A percentile compares a stretch with the other conserved stretches of the same genome.
Evolutionary conservation across 2,329 filamentous ascomycete genomes (phyloP).

Genomic region (Colletotrichum cordylinicola): DNA sequence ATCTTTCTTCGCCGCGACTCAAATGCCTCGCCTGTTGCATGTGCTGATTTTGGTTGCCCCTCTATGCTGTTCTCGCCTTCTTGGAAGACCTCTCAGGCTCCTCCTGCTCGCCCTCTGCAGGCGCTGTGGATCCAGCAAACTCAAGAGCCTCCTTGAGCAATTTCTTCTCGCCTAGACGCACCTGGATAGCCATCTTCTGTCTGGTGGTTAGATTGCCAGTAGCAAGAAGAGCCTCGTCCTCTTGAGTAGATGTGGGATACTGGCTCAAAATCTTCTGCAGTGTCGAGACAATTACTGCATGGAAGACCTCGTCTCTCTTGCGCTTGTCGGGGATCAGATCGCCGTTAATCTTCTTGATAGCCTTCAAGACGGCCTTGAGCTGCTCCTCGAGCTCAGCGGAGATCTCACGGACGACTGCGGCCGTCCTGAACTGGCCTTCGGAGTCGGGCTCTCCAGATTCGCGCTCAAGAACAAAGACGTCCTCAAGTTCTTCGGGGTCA

Average conservation of each 20-base stretch:
- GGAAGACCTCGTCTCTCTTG: constrained; percentile 51
- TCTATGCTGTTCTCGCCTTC: constrained; percentile 26
- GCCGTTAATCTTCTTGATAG: constrained; percentile 48
- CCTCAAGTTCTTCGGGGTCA: constrained; percentile 73
- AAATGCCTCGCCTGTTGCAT: not conserved
- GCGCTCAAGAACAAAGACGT: constrained; percentile 73
- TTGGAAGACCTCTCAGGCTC: constrained; percentile 35
- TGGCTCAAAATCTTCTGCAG: constrained; percentile 43
- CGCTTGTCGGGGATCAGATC: constrained; percentile 53
- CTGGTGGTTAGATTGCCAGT: constrained; percentile 36
- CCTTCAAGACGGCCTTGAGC: constrained; percentile 55
- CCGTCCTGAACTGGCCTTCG: constrained; percentile 47
- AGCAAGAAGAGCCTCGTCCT: constrained; percentile 45
- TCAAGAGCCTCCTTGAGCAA: constrained; percentile 60
- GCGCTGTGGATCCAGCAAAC: constrained; percentile 28
- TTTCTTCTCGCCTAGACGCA: constrained; percentile 76
- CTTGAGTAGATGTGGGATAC: constrained; percentile 46
- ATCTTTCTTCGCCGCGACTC: not conserved
- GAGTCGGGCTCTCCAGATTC: constrained; percentile 56
- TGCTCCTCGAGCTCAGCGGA: constrained; percentile 59
- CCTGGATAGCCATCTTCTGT: constrained; percentile 66
- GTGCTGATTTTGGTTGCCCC: not conserved
- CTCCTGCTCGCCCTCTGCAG: constrained; percentile 24
- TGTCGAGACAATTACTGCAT: constrained; percentile 43
- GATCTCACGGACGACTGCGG: constrained; percentile 44